Conservation (phyloP, 2,329 filamentous ascomycete genomes). For the Penicillium psychrosexuale region DNA sequence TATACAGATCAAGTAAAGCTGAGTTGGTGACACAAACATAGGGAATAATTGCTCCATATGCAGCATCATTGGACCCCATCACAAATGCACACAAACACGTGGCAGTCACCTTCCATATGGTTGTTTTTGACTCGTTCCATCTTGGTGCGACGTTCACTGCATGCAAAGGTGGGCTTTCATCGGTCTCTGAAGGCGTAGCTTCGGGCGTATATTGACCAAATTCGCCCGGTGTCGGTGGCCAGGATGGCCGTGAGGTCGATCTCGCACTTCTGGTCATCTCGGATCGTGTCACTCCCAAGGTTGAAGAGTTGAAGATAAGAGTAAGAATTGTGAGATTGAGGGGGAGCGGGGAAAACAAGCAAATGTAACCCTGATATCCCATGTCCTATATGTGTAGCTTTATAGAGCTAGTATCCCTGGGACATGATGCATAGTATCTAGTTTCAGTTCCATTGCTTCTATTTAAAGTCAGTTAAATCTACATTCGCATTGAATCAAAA, state of each 20-base stretch:
- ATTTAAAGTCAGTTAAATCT: no score
- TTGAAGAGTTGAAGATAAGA: not conserved
- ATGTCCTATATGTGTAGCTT: not conserved
- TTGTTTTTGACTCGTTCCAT: conserved; percentile 22
- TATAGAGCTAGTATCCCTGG: not conserved
- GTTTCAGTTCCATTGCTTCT: no score
- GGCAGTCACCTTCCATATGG: conserved; percentile 18
- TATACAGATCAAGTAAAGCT: not conserved
- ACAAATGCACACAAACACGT: conserved; percentile 22
- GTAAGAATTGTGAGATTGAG: not conserved
- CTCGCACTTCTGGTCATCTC: not conserved
- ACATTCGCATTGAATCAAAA: not conserved
- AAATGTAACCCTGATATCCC: not conserved
- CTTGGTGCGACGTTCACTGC: conserved; percentile 21
- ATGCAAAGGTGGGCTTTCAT: conserved; percentile 22
- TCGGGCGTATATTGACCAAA: not conserved
- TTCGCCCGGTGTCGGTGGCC: not conserved
- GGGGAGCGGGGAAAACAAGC: not conserved
- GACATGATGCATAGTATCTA: not conserved
- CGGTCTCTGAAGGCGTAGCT: not conserved
- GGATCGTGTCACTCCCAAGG: not conserved
- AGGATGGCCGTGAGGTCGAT: not conserved
- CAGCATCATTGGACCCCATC: conserved; percentile 25
- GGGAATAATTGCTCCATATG: conserved; percentile 21
- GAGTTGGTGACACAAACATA: conserved; percentile 12